phyloP scores from a whole-genome alignment of 345 rosid genomes.

The Ceriops zippeliana region DNA sequence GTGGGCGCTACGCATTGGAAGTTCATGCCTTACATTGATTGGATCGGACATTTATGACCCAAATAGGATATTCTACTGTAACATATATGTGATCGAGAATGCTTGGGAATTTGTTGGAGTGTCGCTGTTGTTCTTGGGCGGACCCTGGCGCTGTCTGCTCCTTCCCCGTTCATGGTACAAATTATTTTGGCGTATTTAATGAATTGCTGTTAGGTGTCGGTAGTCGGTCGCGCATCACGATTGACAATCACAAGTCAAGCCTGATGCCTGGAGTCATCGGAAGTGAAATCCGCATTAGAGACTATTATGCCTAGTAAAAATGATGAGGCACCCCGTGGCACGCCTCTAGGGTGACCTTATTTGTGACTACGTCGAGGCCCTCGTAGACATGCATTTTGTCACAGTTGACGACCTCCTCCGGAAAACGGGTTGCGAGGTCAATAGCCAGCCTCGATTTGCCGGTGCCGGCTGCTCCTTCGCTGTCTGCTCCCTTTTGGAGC shows the following conservation, averaged over 20 bases:
- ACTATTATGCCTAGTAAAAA: constrained; percentile 23
- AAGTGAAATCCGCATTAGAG: constrained; percentile 27
- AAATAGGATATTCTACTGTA: too few relatives aligned
- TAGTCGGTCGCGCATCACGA: constrained; percentile 11
- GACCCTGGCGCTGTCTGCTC: too few relatives aligned
- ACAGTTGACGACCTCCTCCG: constrained; percentile 32
- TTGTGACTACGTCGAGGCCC: neutral
- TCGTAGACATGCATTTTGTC: constrained; percentile 29
- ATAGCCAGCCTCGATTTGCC: constrained; percentile 40
- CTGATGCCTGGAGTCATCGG: constrained; percentile 20
- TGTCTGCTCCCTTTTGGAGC: too few relatives aligned
- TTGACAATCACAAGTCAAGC: constrained; percentile 14
- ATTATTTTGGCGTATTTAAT: too few relatives aligned
- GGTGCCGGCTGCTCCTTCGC: constrained; percentile 15
- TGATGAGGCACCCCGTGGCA: constrained; percentile 41
- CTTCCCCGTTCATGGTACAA: too few relatives aligned
- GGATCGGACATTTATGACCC: too few relatives aligned
- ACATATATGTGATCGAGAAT: too few relatives aligned
- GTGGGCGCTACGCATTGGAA: too few relatives aligned
- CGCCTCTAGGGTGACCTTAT: constrained; percentile 28
- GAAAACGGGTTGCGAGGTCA: constrained; percentile 27
- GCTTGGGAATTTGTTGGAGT: too few relatives aligned
- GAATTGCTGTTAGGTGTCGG: constrained; percentile 5
- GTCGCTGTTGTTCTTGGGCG: too few relatives aligned
- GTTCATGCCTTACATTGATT: too few relatives aligned